Conservation (phyloP, 352 stramenopile genomes). For the Nothophytophthora sp. region DNA sequence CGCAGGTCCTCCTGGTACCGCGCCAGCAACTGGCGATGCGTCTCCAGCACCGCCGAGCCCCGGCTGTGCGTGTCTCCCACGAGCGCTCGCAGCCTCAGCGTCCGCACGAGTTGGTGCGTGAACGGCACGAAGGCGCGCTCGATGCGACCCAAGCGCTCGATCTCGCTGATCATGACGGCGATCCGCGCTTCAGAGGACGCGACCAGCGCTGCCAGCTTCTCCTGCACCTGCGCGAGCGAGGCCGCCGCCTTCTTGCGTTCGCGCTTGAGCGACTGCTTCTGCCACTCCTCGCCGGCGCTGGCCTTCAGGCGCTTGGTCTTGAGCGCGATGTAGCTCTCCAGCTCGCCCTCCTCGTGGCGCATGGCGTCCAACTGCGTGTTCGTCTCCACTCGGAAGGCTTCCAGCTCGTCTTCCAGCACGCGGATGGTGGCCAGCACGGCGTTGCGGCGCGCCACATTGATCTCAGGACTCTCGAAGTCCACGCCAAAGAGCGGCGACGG, state of each 20-base stretch:
- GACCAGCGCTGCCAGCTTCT: constrained; percentile 43
- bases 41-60: constrained; percentile 39
- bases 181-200: constrained; percentile 55
- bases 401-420: constrained; percentile 55
- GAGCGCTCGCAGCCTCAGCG: constrained; percentile 39
- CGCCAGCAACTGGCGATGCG: constrained; percentile 42
- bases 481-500: constrained; percentile 51
- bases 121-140: constrained; percentile 81
- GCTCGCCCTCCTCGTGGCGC: constrained; percentile 60
- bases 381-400: constrained; percentile 60
- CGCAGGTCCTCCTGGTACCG: constrained; percentile 65
- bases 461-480: constrained; percentile 61
- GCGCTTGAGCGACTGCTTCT: constrained; percentile 79
- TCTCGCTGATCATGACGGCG: constrained; percentile 64
- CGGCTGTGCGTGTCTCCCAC: constrained; percentile 43
- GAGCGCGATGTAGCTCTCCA: constrained; percentile 74
- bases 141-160: constrained; percentile 55
- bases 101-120: constrained; percentile 66
- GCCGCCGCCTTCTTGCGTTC: constrained; percentile 82
- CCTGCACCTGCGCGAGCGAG: constrained; percentile 54
- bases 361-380: constrained; percentile 63
- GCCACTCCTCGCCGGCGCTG: constrained; percentile 75
- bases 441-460: constrained; percentile 67
- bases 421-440: constrained; percentile 49
- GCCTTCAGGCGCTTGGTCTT: constrained; percentile 79